Evolutionary conservation across 2,329 filamentous ascomycete species (phyloP), one percentile per base, ranked within the genome.

Genomic region (Trichoderma sp.): DNA sequence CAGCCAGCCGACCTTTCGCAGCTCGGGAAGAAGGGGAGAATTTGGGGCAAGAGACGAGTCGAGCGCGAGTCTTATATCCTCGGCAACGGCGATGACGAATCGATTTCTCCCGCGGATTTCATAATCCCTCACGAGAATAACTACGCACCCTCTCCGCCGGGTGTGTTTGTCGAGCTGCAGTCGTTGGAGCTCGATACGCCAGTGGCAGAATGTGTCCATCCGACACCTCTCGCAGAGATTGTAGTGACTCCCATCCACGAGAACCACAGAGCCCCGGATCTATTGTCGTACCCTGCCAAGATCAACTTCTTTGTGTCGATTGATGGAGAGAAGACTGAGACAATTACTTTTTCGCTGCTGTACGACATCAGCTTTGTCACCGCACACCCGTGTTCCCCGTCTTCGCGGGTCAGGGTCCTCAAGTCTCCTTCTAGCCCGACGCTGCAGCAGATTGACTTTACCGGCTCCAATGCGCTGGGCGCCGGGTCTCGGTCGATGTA

Each of bases 301-400:
- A 68, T 81, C 59, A 77, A 73, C 52, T 82, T 82, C 59, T 73
- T 70, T 2, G 78, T 81, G 5, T 75, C 76, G 1, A 73, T 81
- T 52, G 79, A 80, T 56, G 82, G 83, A 34, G 78, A 80, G 2
- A 74, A 77, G 2, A 79, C 81, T 1, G 79, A 82, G 55, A 79
- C 83, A 67, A 73, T 83, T 64, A 81, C 80, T 1, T 82, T 84
- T 63, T 74, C 82, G 1, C 77, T 91, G 11, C 77, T 79, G 6
- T 85, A 88, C 71, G 88, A 91, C 69, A 83, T 90, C 26, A 85
- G 85, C 72, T 91, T 91, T 75, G 86, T 90, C 21, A 90, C 89
- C 0, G 88, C 88, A 0, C 87, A 90, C 72, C 89, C 89, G 0
- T 91, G 89, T 73, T 83, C 86, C 5, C 84, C 86, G 1, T 87